Base-by-base conservation (phyloP, 352 stramenopile species). In the Phytophthora pseudosyringae region DNA sequence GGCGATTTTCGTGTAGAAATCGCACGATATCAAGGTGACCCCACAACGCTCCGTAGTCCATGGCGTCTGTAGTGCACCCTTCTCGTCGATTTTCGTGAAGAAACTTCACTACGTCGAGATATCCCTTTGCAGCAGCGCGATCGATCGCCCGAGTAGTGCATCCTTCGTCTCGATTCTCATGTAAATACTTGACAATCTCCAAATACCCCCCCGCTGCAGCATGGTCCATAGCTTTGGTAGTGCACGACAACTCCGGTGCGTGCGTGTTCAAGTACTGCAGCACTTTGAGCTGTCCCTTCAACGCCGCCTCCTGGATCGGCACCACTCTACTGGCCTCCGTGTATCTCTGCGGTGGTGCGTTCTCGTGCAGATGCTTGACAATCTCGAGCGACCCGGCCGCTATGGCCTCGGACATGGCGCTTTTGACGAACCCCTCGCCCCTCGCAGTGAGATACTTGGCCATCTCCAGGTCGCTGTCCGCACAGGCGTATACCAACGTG, bases 361-460 rank as follows among this genome's bases (percentile, higher is more conserved):
- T 50, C 36, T 83, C 59, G 39, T 87, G 72, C 21, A 90, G 50
- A 43, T 84, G 60, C 57, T 77, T 67, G 50, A 90, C 78, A 29
- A 88, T 71, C 15, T 80, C 74, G 43, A 90, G 43, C 35, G 78
- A 57, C 0, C 78, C 81, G 1, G 53, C 67, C 28, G 60, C 67
- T 60, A 88, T 69, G 1, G 78, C 78, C 31, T 78, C 76, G 4
- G 67, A 79, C 72, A 86, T 83, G 40, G 81, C 76, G 13, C 64
- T 70, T 57, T 88, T 86, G 45, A 83, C 65, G 38, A 90, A 90
- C 7, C 81, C 81, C 36, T 82, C 75, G 4, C 64, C 56, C n/a
- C 68, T 73, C 3, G 43, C 5, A 8, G 69, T 75, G 5, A 90
- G 59, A 31, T 80, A 90, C 50, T 74, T 61, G 40, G 85, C 75